phyloP scores from a whole-genome alignment of 2,329 filamentous ascomycete genomes.

The Diaporthe sp. region DNA sequence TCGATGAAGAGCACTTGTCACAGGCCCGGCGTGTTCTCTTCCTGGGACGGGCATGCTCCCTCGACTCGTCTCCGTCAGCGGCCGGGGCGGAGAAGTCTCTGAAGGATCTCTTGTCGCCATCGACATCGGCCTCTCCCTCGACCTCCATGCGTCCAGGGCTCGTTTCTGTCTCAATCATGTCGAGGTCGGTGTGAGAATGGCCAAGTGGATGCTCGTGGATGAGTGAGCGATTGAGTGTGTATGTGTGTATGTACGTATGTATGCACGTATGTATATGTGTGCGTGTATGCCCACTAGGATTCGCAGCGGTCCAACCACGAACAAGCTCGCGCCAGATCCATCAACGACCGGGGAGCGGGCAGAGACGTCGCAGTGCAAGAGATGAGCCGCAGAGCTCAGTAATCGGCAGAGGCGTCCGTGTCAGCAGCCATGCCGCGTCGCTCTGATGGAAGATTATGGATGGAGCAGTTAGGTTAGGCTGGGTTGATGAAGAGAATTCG shows the following conservation, averaged over 20 bases:
- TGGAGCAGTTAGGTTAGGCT: background rate
- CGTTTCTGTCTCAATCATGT: slow-evolving; percentile 18
- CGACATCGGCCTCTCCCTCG: background rate
- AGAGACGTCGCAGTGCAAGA: slow-evolving; percentile 5
- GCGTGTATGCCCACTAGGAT: slow-evolving; percentile 3
- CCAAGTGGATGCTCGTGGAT: background rate
- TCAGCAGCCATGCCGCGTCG: slow-evolving; percentile 11
- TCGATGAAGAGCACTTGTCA: slow-evolving; percentile 55
- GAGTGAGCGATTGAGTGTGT: background rate
- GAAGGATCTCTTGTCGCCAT: slow-evolving; percentile 16
- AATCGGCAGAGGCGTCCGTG: background rate
- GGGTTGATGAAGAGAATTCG: background rate
- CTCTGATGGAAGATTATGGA: background rate
- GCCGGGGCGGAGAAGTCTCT: background rate
- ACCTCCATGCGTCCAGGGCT: slow-evolving; percentile 21
- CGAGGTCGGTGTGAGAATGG: background rate
- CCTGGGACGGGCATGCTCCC: slow-evolving; percentile 47
- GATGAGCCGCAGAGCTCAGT: slow-evolving; percentile 8
- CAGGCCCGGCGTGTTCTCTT: slow-evolving; percentile 51
- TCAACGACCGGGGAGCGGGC: slow-evolving; percentile 1
- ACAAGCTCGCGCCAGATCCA: slow-evolving; percentile 22
- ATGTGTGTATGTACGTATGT: background rate
- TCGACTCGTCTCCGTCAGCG: slow-evolving; percentile 46
- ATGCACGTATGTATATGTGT: background rate
- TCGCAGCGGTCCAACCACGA: slow-evolving; percentile 12